These are phyloP conservation scores for Halenospora varia DNA, from an alignment of 495 filamentous ascomycete genomes.

Conservation along the genomic window DNA sequence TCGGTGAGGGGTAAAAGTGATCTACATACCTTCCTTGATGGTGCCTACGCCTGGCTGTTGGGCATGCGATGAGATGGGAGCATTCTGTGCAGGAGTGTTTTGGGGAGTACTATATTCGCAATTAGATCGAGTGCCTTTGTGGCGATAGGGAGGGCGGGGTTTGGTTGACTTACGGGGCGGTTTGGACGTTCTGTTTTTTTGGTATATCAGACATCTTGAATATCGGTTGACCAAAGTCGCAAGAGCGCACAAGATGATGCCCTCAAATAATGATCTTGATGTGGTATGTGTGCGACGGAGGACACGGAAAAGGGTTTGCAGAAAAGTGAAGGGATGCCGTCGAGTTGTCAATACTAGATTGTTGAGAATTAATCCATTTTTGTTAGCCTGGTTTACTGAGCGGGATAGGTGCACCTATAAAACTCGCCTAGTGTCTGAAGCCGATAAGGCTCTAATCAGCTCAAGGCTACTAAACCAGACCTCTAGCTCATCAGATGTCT, in stretches of 20 bases:
- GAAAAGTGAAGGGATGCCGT: constrained; percentile 29
- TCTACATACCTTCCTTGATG: constrained; percentile 87
- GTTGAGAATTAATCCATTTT: constrained; percentile 8
- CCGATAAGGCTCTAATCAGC: neutral
- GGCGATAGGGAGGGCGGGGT: neutral
- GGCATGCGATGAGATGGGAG: constrained; percentile 95
- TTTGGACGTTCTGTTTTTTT: constrained; percentile 42
- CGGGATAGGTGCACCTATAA: neutral
- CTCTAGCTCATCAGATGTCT: no score
- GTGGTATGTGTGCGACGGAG: constrained; percentile 8
- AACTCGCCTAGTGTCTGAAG: neutral
- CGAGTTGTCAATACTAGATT: constrained; percentile 31
- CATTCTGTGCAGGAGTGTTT: constrained; percentile 91
- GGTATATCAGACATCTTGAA: constrained; percentile 65
- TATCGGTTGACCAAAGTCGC: neutral
- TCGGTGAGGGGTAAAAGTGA: constrained; percentile 23
- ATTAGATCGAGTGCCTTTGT: constrained; percentile 7
- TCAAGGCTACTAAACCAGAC: no score
- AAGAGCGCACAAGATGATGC: constrained; percentile 6
- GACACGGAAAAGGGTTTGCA: constrained; percentile 10
- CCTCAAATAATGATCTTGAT: constrained; percentile 19
- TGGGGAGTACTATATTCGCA: constrained; percentile 72
- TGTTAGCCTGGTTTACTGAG: neutral
- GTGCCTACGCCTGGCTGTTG: constrained; percentile 91
- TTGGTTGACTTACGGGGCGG: constrained; percentile 68